Percentiles rank a stretch among this genome's conserved stretches.
Conservation (phyloP, 225 moss, liverwort and hornwort genomes). For the Polytrichum formosum region DNA sequence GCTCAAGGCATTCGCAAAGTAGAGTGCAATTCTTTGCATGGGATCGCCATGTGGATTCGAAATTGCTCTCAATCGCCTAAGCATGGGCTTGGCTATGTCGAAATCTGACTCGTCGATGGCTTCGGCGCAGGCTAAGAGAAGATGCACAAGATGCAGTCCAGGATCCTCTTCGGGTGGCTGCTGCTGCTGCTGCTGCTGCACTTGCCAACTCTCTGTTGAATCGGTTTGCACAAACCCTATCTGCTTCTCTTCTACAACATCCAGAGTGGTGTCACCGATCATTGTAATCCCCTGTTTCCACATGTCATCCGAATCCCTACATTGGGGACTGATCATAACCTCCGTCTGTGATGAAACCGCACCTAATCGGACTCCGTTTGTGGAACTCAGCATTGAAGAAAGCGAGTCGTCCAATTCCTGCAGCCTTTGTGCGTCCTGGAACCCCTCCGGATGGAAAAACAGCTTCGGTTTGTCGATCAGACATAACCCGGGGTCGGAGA, state of each 20-base stretch:
- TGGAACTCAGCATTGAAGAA: conserved; percentile 40
- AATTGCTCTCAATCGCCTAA: conserved; percentile 59
- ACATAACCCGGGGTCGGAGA: conserved; percentile 20
- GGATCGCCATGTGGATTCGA: conserved; percentile 68
- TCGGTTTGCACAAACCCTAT: conserved; percentile 18
- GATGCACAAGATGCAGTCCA: conserved; percentile 79
- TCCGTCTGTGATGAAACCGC: too few relatives aligned
- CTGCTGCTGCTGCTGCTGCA: not conserved
- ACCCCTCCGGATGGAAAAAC: conserved; percentile 35
- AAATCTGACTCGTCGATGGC: conserved; percentile 57
- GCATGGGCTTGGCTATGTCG: conserved; percentile 54
- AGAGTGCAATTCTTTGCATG: conserved; percentile 85
- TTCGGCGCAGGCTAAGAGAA: conserved; percentile 74
- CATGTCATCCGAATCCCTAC: not conserved
- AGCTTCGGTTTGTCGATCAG: conserved; percentile 9
- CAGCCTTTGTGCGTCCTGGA: conserved; percentile 25
- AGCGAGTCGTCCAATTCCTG: conserved; percentile 38
- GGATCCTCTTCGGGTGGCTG: conserved; percentile 41
- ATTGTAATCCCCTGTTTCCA: not conserved
- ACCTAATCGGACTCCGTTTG: not conserved
- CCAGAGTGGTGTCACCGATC: not conserved
- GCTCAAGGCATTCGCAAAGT: conserved; percentile 71
- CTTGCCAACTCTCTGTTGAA: conserved; percentile 33
- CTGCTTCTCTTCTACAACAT: not conserved
- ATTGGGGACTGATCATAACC: not conserved